phyloP scores from a whole-genome alignment of 495 filamentous ascomycete genomes.

The Penicillium psychrofluorescens region DNA sequence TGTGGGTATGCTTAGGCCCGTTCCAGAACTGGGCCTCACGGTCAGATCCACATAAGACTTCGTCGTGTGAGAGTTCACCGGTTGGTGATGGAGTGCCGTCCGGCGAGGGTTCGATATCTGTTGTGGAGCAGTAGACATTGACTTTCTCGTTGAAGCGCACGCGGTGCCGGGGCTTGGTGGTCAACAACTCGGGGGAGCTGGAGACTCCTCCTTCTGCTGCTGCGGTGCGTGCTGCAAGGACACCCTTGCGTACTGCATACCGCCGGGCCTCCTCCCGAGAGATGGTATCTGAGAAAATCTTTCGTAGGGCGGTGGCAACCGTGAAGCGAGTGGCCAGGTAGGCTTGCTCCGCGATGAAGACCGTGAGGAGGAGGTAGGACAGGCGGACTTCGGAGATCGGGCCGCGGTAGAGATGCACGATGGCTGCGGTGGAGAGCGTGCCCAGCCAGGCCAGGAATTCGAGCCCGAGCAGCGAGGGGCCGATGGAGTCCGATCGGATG shows the following conservation, averaged over 20 bases:
- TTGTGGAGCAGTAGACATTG: conserved; percentile 23
- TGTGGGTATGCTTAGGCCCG: not conserved
- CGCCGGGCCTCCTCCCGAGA: conserved; percentile 67
- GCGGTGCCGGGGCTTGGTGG: conserved; percentile 13
- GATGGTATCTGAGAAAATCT: conserved; percentile 70
- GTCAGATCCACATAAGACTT: conserved; percentile 19
- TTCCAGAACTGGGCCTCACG: conserved; percentile 31
- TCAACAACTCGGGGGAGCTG: conserved; percentile 4
- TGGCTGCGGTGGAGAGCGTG: conserved; percentile 70
- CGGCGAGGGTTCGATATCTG: conserved; percentile 3
- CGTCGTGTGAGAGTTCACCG: conserved; percentile 13
- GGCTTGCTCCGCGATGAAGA: conserved; percentile 76
- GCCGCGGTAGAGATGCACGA: conserved; percentile 79
- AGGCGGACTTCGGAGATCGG: conserved; percentile 53
- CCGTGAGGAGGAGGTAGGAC: conserved; percentile 68
- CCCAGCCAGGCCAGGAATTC: conserved; percentile 89
- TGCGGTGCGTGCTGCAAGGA: conserved; percentile 37
- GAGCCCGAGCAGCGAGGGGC: conserved; percentile 79
- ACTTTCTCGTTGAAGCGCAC: conserved; percentile 36
- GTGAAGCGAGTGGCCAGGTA: conserved; percentile 65
- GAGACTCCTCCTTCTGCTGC: conserved; percentile 2
- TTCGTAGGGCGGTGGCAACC: conserved; percentile 58
- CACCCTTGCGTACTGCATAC: conserved; percentile 62
- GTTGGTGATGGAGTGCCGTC: conserved; percentile 12
- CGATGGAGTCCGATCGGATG: conserved; percentile 84